Base-by-base conservation (phyloP, 306 rosid genomes). In the Benincasa hispida region DNA sequence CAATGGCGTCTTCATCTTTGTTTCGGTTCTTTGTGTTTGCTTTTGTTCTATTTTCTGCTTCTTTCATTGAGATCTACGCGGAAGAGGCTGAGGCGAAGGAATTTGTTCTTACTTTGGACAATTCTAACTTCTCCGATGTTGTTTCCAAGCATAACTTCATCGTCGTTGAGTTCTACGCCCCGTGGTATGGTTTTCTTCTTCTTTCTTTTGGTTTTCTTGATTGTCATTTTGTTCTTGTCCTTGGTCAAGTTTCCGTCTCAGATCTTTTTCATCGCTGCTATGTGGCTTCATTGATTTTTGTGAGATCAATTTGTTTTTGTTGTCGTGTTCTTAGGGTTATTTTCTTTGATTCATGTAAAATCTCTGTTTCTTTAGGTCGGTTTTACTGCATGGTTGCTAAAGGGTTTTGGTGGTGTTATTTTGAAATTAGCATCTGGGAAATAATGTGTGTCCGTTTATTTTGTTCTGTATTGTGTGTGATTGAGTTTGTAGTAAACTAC, bases 111-210 rank as follows among this genome's bases (percentile, higher is more conserved):
- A 87, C 97, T 32, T 77, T 95, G 84, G 98, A 89, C 80, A 84
- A 86, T 80, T 81, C 98, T 35, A 95, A 92, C 84, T 95, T 95
- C 86, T 76, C 86, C 1, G 99, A 90, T 17, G 86, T 86, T 10
- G 28, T 95, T 62, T 76, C 62, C 88, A 95, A 89, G 88, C 92
- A 89, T 81, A 77, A 92, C 65, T 90, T 95, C 89, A 75, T 95
- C 80, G 99, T 92, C 68, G 93, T 92, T 19, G 99, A 95, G 86
- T 95, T 95, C 82, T 92, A 90, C 83, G 97, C 96, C 8, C 99
- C 99, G 0, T 90, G 97, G 99, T 94, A 84, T 32, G 45, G 0
- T 59, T 79, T 34, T 30, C 11, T 3, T 10, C 27, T 8, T 17
- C 50, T 39, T 6, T 22, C 3, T 18, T 48, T 32, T 32, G 37